Percentiles rank a stretch among this genome's conserved stretches.
These are phyloP conservation scores for Gossypium lobatum DNA, from an alignment of 441 rosid genomes.

Conservation along the genomic window DNA sequence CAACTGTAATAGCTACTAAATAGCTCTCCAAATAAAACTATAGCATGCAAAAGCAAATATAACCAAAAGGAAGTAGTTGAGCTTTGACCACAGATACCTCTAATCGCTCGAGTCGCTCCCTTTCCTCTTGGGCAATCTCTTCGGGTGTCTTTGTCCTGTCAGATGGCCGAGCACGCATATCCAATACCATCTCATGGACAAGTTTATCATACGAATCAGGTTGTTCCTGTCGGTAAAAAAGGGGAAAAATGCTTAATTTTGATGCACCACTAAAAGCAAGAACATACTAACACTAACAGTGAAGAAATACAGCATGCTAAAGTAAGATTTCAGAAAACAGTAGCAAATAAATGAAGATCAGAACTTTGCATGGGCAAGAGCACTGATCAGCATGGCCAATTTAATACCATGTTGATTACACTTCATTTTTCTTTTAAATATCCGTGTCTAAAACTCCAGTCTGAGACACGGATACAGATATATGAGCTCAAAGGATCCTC, in stretches of 20 bases:
- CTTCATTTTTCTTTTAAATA: too few relatives aligned
- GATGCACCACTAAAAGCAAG: not conserved
- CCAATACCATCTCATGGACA: conserved; percentile 51
- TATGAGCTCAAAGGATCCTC: too few relatives aligned
- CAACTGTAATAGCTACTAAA: not conserved
- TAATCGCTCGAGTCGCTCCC: conserved; percentile 60
- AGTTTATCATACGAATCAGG: conserved; percentile 57
- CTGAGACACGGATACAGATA: too few relatives aligned
- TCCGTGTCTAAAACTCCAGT: too few relatives aligned
- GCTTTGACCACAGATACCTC: conserved; percentile 48
- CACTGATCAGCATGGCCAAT: not conserved
- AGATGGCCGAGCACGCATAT: conserved; percentile 71
- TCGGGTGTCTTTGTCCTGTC: conserved; percentile 85
- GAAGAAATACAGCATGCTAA: not conserved
- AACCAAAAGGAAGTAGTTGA: conserved; percentile 2
- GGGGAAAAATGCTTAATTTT: not conserved
- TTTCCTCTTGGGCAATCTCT: conserved; percentile 86
- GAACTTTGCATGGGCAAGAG: not conserved
- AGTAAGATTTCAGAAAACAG: conserved; percentile 5
- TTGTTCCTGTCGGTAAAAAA: conserved; percentile 27
- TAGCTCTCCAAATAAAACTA: not conserved
- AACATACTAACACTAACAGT: not conserved
- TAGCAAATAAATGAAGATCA: not conserved
- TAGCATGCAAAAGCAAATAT: not conserved
- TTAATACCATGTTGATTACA: not conserved